A percentile compares a stretch with the other conserved stretches of the same genome.
Evolutionary conservation across 2,329 filamentous ascomycete species (phyloP).

Genomic region (Fusarium verticillioides): DNA sequence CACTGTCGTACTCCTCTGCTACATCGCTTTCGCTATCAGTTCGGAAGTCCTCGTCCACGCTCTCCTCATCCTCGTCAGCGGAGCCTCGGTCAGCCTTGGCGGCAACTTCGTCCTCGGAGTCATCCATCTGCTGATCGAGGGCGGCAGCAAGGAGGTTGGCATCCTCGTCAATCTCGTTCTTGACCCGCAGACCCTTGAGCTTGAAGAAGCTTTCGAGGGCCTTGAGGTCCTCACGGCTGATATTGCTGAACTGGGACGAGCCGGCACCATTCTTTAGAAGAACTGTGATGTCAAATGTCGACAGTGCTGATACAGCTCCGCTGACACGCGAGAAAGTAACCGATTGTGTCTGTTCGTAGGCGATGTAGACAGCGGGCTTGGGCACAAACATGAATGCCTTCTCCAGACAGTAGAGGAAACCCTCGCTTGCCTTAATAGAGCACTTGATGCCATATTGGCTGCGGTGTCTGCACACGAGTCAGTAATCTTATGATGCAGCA

Average conservation of each 20-base stretch:
- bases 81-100: slow-evolving; percentile 82
- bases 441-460: slow-evolving; percentile 97
- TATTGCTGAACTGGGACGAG: slow-evolving; percentile 98
- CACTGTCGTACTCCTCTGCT: slow-evolving; percentile 94
- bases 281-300: slow-evolving; percentile 97
- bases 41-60: slow-evolving; percentile 94
- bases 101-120: slow-evolving; percentile 84
- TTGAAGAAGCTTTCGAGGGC: slow-evolving; percentile 98
- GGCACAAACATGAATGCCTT: slow-evolving; percentile 99
- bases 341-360: slow-evolving; percentile 90
- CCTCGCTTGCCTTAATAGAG: slow-evolving; percentile 99
- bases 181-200: slow-evolving; percentile 91
- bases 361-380: slow-evolving; percentile 96
- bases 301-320: slow-evolving; percentile 90
- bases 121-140: slow-evolving; percentile 84
- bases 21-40: slow-evolving; percentile 94
- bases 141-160: slow-evolving; percentile 83
- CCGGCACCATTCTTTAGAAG: slow-evolving; percentile 86
- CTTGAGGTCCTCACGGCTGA: slow-evolving; percentile 97
- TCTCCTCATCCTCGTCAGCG: slow-evolving; percentile 96
- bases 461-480: slow-evolving; percentile 72
- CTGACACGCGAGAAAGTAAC: slow-evolving; percentile 97
- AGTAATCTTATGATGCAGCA: slow-evolving; percentile 40
- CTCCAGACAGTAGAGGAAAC: slow-evolving; percentile 95
- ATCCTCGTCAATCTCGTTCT: slow-evolving; percentile 99